phyloP scores from a whole-genome alignment of 768 basidiomycete species.

The Podaxis rugospora region DNA sequence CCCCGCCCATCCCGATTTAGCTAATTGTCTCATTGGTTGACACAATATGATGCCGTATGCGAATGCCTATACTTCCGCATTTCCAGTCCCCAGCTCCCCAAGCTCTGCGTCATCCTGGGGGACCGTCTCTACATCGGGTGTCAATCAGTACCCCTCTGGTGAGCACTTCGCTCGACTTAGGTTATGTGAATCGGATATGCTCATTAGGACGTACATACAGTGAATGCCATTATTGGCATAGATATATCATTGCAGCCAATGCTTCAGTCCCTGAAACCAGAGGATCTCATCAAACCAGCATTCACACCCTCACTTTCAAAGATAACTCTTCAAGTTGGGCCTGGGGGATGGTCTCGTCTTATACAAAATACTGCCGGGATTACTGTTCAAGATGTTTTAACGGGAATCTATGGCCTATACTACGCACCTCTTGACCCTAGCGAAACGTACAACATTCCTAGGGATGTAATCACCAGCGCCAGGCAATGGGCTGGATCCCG shows the following conservation, averaged over 20 bases:
- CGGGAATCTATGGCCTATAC: neutral
- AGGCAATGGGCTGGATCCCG: neutral
- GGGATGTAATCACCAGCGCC: neutral
- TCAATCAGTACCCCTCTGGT: neutral
- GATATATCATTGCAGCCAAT: neutral
- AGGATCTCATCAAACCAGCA: neutral
- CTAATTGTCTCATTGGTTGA: neutral
- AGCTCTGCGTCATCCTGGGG: conserved; percentile 1
- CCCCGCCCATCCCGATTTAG: neutral
- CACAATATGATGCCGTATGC: neutral
- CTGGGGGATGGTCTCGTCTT: neutral
- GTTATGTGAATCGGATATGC: neutral
- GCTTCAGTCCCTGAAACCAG: neutral
- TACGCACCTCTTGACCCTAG: neutral
- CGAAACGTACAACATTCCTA: neutral
- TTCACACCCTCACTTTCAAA: neutral
- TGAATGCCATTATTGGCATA: neutral
- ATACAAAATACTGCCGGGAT: conserved; percentile 1
- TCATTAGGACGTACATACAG: neutral
- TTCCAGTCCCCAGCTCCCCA: neutral
- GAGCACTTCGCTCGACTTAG: neutral
- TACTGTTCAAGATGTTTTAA: conserved; percentile 8
- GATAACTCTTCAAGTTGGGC: neutral
- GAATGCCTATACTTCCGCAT: neutral
- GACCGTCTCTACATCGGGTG: neutral